These are phyloP conservation scores for Ophiocordyceps camponoti-floridani DNA, from an alignment of 2,329 filamentous ascomycete species.

Conservation along the genomic window DNA sequence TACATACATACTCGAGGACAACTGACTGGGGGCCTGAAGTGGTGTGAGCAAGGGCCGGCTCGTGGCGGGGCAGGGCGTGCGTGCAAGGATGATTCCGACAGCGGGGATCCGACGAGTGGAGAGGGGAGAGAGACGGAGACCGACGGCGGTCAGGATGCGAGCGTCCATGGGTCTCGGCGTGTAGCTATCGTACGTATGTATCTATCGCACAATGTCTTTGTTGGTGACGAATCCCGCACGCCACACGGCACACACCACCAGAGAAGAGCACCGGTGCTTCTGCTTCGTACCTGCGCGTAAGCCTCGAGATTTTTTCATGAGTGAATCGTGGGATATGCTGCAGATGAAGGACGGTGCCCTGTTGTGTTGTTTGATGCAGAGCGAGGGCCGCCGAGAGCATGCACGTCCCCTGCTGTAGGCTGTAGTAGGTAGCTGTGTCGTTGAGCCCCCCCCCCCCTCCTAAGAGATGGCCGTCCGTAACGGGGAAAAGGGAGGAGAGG, in stretches of 20 bases:
- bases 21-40: background rate
- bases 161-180: background rate
- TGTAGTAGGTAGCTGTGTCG: too few relatives aligned
- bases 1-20: background rate
- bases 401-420: too few relatives aligned
- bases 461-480: too few relatives aligned
- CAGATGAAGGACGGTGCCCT: too few relatives aligned
- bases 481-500: too few relatives aligned
- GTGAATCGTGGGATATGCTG: too few relatives aligned
- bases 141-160: background rate
- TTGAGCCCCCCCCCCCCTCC: too few relatives aligned
- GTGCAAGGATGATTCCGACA: background rate
- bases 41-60: background rate
- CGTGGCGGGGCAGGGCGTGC: background rate
- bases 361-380: too few relatives aligned
- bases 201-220: background rate
- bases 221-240: background rate
- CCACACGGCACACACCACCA: background rate
- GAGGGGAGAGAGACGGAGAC: background rate
- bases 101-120: background rate
- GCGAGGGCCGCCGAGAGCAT: too few relatives aligned
- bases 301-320: too few relatives aligned
- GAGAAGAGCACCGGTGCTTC: too few relatives aligned
- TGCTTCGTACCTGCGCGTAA: too few relatives aligned
- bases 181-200: background rate